Evolutionary conservation across 2,329 filamentous ascomycete species (phyloP).

Genomic region (Geoglossum cookeanum): DNA sequence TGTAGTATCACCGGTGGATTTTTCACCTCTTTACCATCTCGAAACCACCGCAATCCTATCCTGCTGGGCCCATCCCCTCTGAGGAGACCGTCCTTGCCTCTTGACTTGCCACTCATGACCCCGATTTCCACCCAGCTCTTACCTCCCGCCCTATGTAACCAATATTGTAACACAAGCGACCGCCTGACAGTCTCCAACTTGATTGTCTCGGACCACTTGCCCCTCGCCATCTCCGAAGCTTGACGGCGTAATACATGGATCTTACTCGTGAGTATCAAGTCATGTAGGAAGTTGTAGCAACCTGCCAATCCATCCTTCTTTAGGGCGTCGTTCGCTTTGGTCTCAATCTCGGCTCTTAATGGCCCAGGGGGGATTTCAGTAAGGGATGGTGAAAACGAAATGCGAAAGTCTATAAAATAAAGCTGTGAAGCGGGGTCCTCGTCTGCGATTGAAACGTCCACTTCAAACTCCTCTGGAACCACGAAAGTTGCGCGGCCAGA

Average conservation of each 20-base stretch:
- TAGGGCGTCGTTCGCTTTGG: conserved; percentile 51
- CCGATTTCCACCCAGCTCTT: conserved; percentile 91
- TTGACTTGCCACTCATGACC: conserved; percentile 42
- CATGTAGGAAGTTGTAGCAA: conserved; percentile 75
- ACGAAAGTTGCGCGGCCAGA: conserved; percentile 82
- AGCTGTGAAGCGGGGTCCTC: conserved; percentile 72
- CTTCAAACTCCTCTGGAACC: conserved; percentile 70
- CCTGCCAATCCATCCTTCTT: conserved; percentile 51
- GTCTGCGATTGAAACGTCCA: conserved; percentile 78
- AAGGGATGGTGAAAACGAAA: conserved; percentile 54
- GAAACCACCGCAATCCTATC: conserved; percentile 61
- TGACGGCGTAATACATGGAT: conserved; percentile 67
- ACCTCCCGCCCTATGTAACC: conserved; percentile 47
- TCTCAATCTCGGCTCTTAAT: conserved; percentile 48
- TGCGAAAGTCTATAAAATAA: conserved; percentile 84
- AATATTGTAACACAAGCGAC: conserved; percentile 78
- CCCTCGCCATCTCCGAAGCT: conserved; percentile 46
- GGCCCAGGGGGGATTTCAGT: conserved; percentile 39
- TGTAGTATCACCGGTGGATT: conserved; percentile 50
- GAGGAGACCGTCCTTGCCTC: conserved; percentile 21
- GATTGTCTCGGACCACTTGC: conserved; percentile 60
- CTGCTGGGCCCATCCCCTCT: conserved; percentile 30
- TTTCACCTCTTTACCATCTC: conserved; percentile 56
- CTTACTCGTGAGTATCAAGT: conserved; percentile 77
- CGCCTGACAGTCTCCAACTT: conserved; percentile 64